Percentiles rank a stretch among this genome's conserved stretches.
phyloP scores from a whole-genome alignment of 345 rosid species.

The Camelina hispida region DNA sequence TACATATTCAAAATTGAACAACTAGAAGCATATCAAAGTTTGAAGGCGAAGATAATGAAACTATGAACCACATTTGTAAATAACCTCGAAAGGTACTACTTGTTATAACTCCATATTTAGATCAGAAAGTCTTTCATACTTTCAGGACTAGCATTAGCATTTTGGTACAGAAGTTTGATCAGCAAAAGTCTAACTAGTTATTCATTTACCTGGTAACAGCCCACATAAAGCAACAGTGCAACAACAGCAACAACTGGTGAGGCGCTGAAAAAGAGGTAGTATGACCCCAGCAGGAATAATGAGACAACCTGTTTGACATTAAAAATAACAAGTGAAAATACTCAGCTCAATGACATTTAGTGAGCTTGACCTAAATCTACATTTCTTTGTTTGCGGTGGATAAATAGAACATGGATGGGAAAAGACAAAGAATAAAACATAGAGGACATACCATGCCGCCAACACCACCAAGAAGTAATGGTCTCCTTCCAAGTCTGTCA shows the following conservation, averaged over 20 bases:
- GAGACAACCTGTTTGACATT: constrained; percentile 66
- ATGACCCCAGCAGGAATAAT: constrained; percentile 86
- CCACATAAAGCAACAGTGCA: constrained; percentile 86
- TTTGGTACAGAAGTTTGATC: constrained; percentile 10
- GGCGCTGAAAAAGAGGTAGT: constrained; percentile 76
- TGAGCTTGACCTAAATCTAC: constrained; percentile 12
- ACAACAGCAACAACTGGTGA: constrained; percentile 70
- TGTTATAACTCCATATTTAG: background rate
- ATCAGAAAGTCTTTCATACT: constrained; percentile 18
- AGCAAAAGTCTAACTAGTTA: constrained; percentile 24
- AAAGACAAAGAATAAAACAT: constrained; percentile 19
- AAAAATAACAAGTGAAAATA: constrained; percentile 18
- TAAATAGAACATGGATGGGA: constrained; percentile 5
- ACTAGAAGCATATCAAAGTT: constrained; percentile 23
- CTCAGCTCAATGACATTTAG: background rate
- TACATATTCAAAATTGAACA: background rate
- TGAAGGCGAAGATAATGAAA: background rate
- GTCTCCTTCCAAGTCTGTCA: constrained; percentile 95
- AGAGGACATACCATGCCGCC: constrained; percentile 74
- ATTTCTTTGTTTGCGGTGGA: background rate
- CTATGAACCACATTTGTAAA: background rate
- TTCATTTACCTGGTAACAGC: constrained; percentile 90
- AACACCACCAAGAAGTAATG: constrained; percentile 87
- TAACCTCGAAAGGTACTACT: constrained; percentile 12
- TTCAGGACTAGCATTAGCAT: background rate